Percentiles rank a stretch among this genome's conserved stretches.
Evolutionary conservation across 139 green algal species (phyloP).

Genomic region (Asterochloris sp.): DNA sequence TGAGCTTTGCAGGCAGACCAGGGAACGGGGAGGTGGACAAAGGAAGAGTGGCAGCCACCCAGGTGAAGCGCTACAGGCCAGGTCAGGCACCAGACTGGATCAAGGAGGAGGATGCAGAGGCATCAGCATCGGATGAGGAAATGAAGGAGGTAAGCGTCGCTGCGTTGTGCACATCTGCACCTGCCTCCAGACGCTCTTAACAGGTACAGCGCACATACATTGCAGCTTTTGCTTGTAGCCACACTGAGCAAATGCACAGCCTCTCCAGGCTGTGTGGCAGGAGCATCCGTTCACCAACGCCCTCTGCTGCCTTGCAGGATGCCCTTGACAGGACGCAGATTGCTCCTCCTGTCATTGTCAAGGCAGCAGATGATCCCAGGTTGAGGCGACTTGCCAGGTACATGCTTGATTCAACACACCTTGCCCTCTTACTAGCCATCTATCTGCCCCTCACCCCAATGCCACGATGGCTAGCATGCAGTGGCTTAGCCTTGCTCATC

Average conservation of each 20-base stretch:
- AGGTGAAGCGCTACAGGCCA: conserved; percentile 83
- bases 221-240: not conserved
- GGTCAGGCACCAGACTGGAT: conserved; percentile 83
- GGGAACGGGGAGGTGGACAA: conserved; percentile 53
- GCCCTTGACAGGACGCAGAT: conserved; percentile 50
- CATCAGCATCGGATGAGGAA: conserved; percentile 28
- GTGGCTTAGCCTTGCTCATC: too few relatives aligned
- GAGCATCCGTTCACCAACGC: too few relatives aligned
- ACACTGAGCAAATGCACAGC: not conserved
- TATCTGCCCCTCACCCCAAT: too few relatives aligned
- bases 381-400: conserved; percentile 45
- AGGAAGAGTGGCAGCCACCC: conserved; percentile 65
- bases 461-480: too few relatives aligned
- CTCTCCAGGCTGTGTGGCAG: too few relatives aligned
- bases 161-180: too few relatives aligned
- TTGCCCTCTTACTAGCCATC: too few relatives aligned
- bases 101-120: conserved; percentile 23
- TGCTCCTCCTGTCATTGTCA: conserved; percentile 65
- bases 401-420: too few relatives aligned
- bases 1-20: conserved; percentile 23
- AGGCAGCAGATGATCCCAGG: conserved; percentile 55
- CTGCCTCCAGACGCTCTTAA: too few relatives aligned
- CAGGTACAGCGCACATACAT: not conserved
- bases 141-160: too few relatives aligned
- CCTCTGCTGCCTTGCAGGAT: conserved; percentile 1